Evolutionary conservation across 78 protist genomes (phyloP), one percentile per base, ranked within the genome.

Genomic region (Cavenderia fasciculata): DNA sequence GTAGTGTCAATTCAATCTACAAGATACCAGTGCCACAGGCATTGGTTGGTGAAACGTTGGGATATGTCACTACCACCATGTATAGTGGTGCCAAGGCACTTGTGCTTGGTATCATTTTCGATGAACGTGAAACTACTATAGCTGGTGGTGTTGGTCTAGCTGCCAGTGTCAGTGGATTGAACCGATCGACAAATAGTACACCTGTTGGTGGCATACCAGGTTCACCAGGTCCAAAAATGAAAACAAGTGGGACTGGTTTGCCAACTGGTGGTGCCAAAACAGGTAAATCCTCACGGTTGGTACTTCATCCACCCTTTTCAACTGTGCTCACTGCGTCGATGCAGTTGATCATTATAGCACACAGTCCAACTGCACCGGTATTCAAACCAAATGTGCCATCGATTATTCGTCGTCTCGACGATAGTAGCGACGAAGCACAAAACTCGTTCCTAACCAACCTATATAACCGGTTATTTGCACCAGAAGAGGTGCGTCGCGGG

Each of bases 321-420:
- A 82, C 90, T 0, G 44, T 82, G 8, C 23, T 82, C 2, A 82
- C 73, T 31, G 21, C 47, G 16, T 51, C 76, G 8, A 82, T 82
- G 90, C 72, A 59, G 29, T 57, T 82, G 73, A 68, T 82, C 23
- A 82, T 82, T 54, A 82, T 82, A 31, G 90, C 90, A 0, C 90
- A 82, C 51, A 82, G 90, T 82, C 90, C 90, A 52, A 66, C 90
- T 2, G 90, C 90, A 34, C 90, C 90, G 36, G 73, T 74, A 0
- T 82, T 82, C 61, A 82, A 82, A 57, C 90, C 90, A 36, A 82
- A 82, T 23, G 73, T 82, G 21, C 90, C 90, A 69, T 82, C 90
- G 23, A 82, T 82, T 65, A 82, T 82, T 68, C 19, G 90, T 31
- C 49, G 56, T 44, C 43, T 47, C 21, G 62, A 66, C 23, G 79